These are phyloP conservation scores for Acrocalymma vagum DNA, from an alignment of 2,329 filamentous ascomycete genomes.

Conservation along the genomic window DNA sequence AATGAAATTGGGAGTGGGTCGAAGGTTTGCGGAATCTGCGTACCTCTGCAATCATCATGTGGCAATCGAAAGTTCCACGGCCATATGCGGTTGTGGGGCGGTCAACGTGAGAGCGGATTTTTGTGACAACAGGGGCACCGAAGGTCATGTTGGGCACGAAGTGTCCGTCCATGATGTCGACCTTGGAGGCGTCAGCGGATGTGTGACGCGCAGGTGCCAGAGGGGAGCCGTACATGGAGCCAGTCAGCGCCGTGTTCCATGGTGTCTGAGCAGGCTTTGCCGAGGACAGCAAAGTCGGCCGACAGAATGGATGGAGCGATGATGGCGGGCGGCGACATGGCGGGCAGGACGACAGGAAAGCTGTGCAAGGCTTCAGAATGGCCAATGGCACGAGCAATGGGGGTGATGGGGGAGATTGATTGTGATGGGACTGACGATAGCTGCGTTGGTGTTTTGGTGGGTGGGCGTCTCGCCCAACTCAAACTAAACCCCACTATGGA, in stretches of 20 bases:
- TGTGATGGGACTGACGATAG: slow-evolving; percentile 37
- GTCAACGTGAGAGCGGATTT: slow-evolving; percentile 87
- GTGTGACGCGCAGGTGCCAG: slow-evolving; percentile 6
- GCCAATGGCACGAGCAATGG: slow-evolving; percentile 23
- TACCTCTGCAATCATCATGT: slow-evolving; percentile 99
- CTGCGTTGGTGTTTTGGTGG: slow-evolving; percentile 47
- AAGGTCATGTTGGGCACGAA: slow-evolving; percentile 99
- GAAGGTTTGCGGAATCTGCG: slow-evolving; percentile 4
- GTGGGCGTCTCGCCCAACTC: too few relatives aligned
- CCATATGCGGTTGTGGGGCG: slow-evolving; percentile 73
- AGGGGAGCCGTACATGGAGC: slow-evolving; percentile 44
- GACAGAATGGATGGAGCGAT: slow-evolving; percentile 98
- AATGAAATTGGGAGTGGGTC: slow-evolving; percentile 16
- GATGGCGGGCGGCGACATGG: slow-evolving; percentile 89
- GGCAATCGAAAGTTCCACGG: slow-evolving; percentile 96
- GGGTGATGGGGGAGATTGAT: slow-evolving; percentile 28
- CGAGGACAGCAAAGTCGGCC: slow-evolving; percentile 91
- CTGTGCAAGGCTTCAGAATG: slow-evolving; percentile 14
- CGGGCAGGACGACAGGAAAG: slow-evolving; percentile 33
- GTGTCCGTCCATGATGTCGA: slow-evolving; percentile 98
- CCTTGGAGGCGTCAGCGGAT: slow-evolving; percentile 78
- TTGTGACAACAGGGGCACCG: slow-evolving; percentile 92
- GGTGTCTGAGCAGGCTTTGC: slow-evolving; percentile 84
- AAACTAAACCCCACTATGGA: too few relatives aligned
- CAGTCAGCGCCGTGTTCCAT: slow-evolving; percentile 80